A percentile compares a stretch with the other conserved stretches of the same genome.
These are phyloP conservation scores for Yamadazyma sp. DNA, from an alignment of 1,139 yeast genomes.

Conservation along the genomic window DNA sequence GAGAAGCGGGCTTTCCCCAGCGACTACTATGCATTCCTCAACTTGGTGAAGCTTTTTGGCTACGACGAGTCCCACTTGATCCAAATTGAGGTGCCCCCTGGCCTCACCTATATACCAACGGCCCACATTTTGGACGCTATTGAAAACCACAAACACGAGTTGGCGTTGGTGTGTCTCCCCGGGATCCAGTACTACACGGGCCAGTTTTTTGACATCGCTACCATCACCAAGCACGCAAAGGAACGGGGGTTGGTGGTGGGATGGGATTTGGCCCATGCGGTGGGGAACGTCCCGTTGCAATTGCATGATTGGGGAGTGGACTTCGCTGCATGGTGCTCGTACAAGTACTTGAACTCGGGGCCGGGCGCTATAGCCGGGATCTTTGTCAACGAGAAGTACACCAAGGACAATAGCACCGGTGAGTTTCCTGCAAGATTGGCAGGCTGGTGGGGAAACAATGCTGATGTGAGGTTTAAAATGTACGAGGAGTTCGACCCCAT, in stretches of 20 bases:
- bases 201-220: slow-evolving; percentile 71
- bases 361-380: slow-evolving; percentile 92
- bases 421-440: slow-evolving; percentile 68
- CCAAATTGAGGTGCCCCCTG: slow-evolving; percentile 58
- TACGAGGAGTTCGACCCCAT: slow-evolving; percentile 76
- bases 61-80: slow-evolving; percentile 59
- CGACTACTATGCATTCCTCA: slow-evolving; percentile 82
- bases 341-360: slow-evolving; percentile 87
- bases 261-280: slow-evolving; percentile 97
- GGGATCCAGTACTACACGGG: slow-evolving; percentile 95
- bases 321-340: slow-evolving; percentile 93
- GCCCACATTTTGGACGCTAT: slow-evolving; percentile 61
- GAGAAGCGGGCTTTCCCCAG: slow-evolving; percentile 91
- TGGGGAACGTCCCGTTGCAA: slow-evolving; percentile 74
- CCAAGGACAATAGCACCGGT: slow-evolving; percentile 30
- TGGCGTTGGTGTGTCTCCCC: slow-evolving; percentile 77
- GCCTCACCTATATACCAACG: slow-evolving; percentile 58
- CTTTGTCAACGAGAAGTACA: slow-evolving; percentile 61
- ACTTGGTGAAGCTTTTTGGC: slow-evolving; percentile 68
- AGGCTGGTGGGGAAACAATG: slow-evolving; percentile 97
- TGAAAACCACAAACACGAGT: slow-evolving; percentile 55
- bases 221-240: slow-evolving; percentile 60
- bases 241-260: slow-evolving; percentile 63
- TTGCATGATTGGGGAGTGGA: slow-evolving; percentile 90
- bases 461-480: slow-evolving; percentile 74